These are phyloP conservation scores for Blastomyces emzantsi DNA, from an alignment of 2,329 filamentous ascomycete genomes.

Conservation along the genomic window DNA sequence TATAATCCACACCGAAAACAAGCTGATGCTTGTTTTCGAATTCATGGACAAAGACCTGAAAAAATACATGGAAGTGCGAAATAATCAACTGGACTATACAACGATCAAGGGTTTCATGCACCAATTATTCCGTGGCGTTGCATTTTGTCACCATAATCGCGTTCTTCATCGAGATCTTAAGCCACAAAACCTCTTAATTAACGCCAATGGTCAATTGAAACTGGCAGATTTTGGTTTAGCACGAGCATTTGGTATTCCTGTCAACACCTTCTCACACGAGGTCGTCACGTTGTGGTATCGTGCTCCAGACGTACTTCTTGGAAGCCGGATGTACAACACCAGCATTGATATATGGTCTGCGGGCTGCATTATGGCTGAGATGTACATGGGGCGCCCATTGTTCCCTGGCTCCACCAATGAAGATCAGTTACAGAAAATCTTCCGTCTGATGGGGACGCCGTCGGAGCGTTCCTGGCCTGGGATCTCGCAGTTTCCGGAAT, in stretches of 20 bases:
- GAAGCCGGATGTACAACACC: conserved; percentile 93
- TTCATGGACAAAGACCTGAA: conserved; percentile 98
- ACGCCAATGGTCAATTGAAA: conserved; percentile 81
- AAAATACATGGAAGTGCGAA: conserved; percentile 94
- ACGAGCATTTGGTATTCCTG: conserved; percentile 89
- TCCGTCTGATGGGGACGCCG: conserved; percentile 96
- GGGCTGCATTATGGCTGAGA: conserved; percentile 99
- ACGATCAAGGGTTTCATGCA: conserved; percentile 99
- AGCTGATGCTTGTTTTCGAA: conserved; percentile 98
- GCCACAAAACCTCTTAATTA: conserved; percentile 93
- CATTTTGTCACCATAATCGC: conserved; percentile 95
- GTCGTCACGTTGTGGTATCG: conserved; percentile 98
- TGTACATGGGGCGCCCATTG: conserved; percentile 94
- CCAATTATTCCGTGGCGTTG: conserved; percentile 88
- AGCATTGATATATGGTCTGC: conserved; percentile 99
- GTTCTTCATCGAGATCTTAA: conserved; percentile 94
- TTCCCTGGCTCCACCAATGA: conserved; percentile 98
- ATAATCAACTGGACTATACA: conserved; percentile 75
- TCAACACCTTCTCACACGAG: conserved; percentile 98
- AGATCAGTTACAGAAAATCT: conserved; percentile 94
- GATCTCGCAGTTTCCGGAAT: conserved; percentile 89
- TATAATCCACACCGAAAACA: conserved; percentile 99
- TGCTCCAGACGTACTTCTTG: conserved; percentile 88
- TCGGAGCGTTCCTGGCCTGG: conserved; percentile 94
- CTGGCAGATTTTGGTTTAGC: conserved; percentile 92